A percentile compares a stretch with the other conserved stretches of the same genome.
phyloP scores from a whole-genome alignment of 2,329 filamentous ascomycete species.

The Pseudogymnoascus sp. region DNA sequence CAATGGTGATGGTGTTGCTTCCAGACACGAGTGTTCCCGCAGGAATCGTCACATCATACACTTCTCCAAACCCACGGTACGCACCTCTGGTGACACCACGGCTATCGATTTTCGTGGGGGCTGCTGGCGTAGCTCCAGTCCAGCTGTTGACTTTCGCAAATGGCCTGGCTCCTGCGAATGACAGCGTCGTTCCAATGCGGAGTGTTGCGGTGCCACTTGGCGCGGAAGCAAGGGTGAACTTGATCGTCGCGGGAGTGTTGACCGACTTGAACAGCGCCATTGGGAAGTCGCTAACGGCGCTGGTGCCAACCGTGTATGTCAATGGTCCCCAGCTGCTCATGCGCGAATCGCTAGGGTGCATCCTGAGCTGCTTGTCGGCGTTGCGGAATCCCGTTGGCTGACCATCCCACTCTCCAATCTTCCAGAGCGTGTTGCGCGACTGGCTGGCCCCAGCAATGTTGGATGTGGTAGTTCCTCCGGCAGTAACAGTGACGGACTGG shows the following conservation, averaged over 20 bases:
- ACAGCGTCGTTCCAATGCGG: constrained; percentile 57
- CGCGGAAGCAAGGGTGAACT: constrained; percentile 46
- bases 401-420: constrained; percentile 60
- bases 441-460: constrained; percentile 44
- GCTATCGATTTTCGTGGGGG: constrained; percentile 56
- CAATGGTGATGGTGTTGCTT: constrained; percentile 56
- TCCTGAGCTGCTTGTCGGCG: constrained; percentile 57
- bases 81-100: constrained; percentile 59
- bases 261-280: constrained; percentile 59
- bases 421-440: constrained; percentile 49
- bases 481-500: constrained; percentile 41
- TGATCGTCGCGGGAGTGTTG: constrained; percentile 54
- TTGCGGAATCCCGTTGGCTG: constrained; percentile 59
- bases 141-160: constrained; percentile 50
- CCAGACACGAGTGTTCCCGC: constrained; percentile 52
- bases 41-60: constrained; percentile 56
- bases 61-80: constrained; percentile 56
- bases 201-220: constrained; percentile 49
- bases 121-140: constrained; percentile 39
- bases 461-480: constrained; percentile 40
- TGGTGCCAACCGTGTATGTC: constrained; percentile 56
- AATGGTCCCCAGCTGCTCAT: constrained; percentile 55
- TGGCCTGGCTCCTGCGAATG: constrained; percentile 53
- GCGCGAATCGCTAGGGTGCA: constrained; percentile 60
- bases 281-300: constrained; percentile 46